Conservation (phyloP, 2,329 filamentous ascomycete species). For the Verticillium nonalfalfae region DNA sequence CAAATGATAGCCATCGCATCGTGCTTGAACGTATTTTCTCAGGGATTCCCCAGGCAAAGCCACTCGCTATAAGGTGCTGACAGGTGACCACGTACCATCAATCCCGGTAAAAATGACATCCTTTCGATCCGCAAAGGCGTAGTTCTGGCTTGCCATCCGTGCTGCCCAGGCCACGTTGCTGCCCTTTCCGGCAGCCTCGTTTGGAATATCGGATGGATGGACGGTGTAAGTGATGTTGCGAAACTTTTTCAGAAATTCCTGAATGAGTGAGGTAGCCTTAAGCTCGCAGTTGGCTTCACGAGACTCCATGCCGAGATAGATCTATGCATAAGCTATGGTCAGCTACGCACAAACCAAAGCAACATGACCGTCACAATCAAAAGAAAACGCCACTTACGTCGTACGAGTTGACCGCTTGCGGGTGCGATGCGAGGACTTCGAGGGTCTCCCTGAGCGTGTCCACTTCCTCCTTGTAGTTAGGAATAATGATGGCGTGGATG, state of each 20-base stretch:
- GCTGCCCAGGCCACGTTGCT: slow-evolving; percentile 70
- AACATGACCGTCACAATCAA: not conserved
- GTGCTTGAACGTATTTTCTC: not conserved
- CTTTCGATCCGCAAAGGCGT: slow-evolving; percentile 43
- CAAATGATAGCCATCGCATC: not conserved
- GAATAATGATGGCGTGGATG: slow-evolving; percentile 62
- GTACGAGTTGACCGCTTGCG: slow-evolving; percentile 56
- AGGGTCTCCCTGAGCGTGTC: slow-evolving; percentile 63
- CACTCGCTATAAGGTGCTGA: not conserved
- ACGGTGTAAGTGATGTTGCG: slow-evolving; percentile 61
- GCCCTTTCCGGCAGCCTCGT: slow-evolving; percentile 67
- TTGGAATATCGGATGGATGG: slow-evolving; percentile 58
- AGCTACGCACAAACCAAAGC: not conserved
- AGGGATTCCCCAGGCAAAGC: too few species aligned
- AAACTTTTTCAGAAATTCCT: slow-evolving; percentile 58
- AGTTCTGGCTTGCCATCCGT: slow-evolving; percentile 56
- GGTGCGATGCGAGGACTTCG: slow-evolving; percentile 61
- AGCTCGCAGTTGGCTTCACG: slow-evolving; percentile 54
- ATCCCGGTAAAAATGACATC: slow-evolving; percentile 66
- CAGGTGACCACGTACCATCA: slow-evolving; percentile 52
- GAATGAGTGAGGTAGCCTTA: slow-evolving; percentile 57
- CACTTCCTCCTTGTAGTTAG: slow-evolving; percentile 69
- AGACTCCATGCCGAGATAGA: slow-evolving; percentile 68
- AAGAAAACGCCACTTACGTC: slow-evolving; percentile 49
- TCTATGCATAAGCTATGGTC: slow-evolving; percentile 30